These are phyloP conservation scores for Coniochaeta hoffmannii DNA, from an alignment of 2,329 filamentous ascomycete genomes.

Conservation along the genomic window DNA sequence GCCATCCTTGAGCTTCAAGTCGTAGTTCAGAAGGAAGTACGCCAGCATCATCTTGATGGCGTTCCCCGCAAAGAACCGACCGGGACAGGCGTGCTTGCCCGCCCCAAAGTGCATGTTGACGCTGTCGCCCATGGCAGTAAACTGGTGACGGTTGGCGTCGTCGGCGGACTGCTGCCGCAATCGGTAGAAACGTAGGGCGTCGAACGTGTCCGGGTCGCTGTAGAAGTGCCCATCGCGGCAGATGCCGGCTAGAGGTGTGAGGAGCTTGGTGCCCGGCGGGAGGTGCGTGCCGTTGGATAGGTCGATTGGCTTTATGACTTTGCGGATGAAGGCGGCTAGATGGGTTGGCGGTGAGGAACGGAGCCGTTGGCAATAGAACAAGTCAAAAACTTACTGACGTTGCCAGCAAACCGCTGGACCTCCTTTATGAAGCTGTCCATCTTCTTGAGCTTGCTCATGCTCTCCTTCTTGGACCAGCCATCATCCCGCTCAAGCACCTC, in stretches of 20 bases:
- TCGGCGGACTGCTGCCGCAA: conserved; percentile 29
- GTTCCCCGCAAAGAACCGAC: conserved; percentile 38
- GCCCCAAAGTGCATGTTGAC: conserved; percentile 37
- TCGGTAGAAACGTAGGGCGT: conserved; percentile 41
- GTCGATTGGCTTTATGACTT: conserved; percentile 35
- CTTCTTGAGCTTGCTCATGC: conserved; percentile 35
- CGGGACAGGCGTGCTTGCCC: conserved; percentile 39
- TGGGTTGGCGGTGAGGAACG: conserved; percentile 6
- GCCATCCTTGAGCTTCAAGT: conserved; percentile 30
- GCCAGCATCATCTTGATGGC: conserved; percentile 37
- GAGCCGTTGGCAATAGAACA: neutral
- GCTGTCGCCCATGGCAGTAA: conserved; percentile 31
- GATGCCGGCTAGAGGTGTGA: conserved; percentile 33
- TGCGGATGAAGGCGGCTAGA: conserved; percentile 35
- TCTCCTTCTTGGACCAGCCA: conserved; percentile 33
- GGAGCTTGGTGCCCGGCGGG: conserved; percentile 33
- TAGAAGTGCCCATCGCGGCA: conserved; percentile 32
- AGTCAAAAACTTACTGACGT: conserved; percentile 28
- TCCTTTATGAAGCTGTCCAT: conserved; percentile 43
- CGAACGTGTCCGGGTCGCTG: conserved; percentile 33
- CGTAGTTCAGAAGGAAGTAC: conserved; percentile 33
- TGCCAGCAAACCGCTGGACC: conserved; percentile 30
- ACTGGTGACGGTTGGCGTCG: conserved; percentile 32
- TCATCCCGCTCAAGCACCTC: conserved; percentile 32
- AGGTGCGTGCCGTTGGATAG: conserved; percentile 37